Percentiles rank a stretch among this genome's conserved stretches.
Evolutionary conservation across 2,329 filamentous ascomycete species (phyloP).

Genomic region (Cytospora piceicola): DNA sequence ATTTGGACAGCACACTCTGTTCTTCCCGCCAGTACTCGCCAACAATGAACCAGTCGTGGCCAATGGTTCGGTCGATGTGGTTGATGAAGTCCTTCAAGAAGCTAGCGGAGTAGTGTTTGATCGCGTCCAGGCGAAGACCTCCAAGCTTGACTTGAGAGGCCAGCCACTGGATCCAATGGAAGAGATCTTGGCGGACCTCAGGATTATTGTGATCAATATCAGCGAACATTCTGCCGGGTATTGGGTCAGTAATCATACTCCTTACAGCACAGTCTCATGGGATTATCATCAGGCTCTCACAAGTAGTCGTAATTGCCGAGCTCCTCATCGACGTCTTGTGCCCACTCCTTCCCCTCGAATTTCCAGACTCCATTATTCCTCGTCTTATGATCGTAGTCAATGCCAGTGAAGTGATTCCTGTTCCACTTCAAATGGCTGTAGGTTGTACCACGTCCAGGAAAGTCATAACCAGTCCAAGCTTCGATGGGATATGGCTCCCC

Average conservation of each 20-base stretch:
- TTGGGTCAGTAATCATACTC: neutral
- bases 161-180: slow-evolving; percentile 42
- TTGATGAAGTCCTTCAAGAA: slow-evolving; percentile 39
- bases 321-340: slow-evolving; percentile 56
- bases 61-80: slow-evolving; percentile 38
- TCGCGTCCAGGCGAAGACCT: slow-evolving; percentile 43
- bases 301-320: slow-evolving; percentile 63
- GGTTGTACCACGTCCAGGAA: slow-evolving; percentile 60
- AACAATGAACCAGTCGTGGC: slow-evolving; percentile 64
- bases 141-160: slow-evolving; percentile 37
- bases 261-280: too few species aligned
- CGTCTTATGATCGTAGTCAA: slow-evolving; percentile 63
- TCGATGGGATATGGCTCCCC: slow-evolving; percentile 64
- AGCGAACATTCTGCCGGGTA: slow-evolving; percentile 40
- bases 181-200: slow-evolving; percentile 39
- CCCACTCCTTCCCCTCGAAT: slow-evolving; percentile 67
- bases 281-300: slow-evolving; percentile 30
- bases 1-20: slow-evolving; percentile 56
- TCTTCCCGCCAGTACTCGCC: slow-evolving; percentile 72
- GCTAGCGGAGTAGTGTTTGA: slow-evolving; percentile 42
- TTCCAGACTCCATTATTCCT: slow-evolving; percentile 67
- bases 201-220: slow-evolving; percentile 42
- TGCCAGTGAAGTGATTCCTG: slow-evolving; percentile 69
- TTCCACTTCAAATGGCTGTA: slow-evolving; percentile 68
- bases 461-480: slow-evolving; percentile 70